Evolutionary conservation across 805 yeast genomes (phyloP), one percentile per base, ranked within the genome.

Genomic region (Yarrowia sp.): DNA sequence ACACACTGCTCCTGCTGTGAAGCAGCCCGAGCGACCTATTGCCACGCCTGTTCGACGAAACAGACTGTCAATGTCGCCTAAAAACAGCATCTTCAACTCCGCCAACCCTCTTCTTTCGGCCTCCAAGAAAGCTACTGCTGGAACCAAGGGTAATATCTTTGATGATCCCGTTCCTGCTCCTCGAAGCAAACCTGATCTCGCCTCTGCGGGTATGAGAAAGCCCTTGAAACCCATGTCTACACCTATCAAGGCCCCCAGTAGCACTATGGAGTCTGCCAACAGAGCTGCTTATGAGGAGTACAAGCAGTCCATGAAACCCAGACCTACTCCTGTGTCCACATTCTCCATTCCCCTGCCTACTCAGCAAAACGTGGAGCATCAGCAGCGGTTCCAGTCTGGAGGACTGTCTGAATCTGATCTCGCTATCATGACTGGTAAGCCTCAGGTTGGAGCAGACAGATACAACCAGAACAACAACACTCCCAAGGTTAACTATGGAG

Each of bases 211-310:
- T 28, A 47, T 55, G 4, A 41, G 58, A 14, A 45, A 38, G 15
- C 38, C 61, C 5, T 39, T 47, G 14, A 55, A 55, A 6, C 47
- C 61, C 22, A n/a, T 39, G 3, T 22, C 47, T 8, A n/a, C 45
- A 0, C 47, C 61, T 8, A 55, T 41, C 47, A 39, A 38, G 45
- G 17, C 47, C 22, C 47, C 61, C 38, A 41, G 38, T 36, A 31
- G 17, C 22, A 28, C 61, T 1, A 55, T 55, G 61, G 61, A 41
- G 17, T 55, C 61, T 1, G 61, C 61, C 3, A 55, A 55, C 38
- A 55, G 61, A 55, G 61, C 61, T 4, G 61, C 61, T n/a, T 55
- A 55, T 17, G 61, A 55, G 31, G 61, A 55, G 47, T 55, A 55
- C 39, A 55, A 55, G 47, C 61, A 55, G 38, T 31, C 61, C 14